Base-by-base conservation (phyloP, 2,329 filamentous ascomycete genomes). In the Alternaria hordeiaustralica region DNA sequence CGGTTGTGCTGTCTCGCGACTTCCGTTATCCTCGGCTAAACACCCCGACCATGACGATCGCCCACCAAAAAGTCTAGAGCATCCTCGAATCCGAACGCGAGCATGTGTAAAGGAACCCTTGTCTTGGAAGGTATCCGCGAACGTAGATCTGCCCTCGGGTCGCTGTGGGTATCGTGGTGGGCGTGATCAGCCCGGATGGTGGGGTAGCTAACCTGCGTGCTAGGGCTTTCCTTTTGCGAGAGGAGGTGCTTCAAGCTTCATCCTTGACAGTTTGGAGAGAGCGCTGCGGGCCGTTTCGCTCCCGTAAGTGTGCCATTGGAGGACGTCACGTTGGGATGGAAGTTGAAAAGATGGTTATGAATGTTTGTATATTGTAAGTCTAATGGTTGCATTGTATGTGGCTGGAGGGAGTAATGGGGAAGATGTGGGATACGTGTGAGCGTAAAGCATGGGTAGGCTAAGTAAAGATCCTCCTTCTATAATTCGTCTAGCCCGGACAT, bases 401-500 rank as follows among this genome's bases (percentile, higher is more conserved):
- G 2, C 2, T 12, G 4, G 6, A 36, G 10, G 36, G 36, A 41
- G n/a, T 1, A 18, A 5, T 1, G 12, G 4, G 12, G 12, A 51
- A 21, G 12, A 15, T 13, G 49, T 53, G 4, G 15, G 36, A 36
- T 8, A 53, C 23, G 4, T 41, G 12, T 20, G 23, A 53, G 20
- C 7, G 28, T 21, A 4, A 36, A 5, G 6, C 0, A 53, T 20
- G 3, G 9, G 8, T 4, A 5, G 13, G 15, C 9, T n/a, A 23
- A 8, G 28, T 21, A 41, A 3, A n/a, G 28, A 23, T 7, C 30
- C 30, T 25, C 13, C n/a, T 20, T n/a, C 28, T 41, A 53, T 25
- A 18, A 25, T 21, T 11, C 18, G 15, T n/a, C 13, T 72, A 71
- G 30, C 60, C 69, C 3, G 63, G 61, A 60, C 77, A 79, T 2